Conservation (phyloP, 2,329 filamentous ascomycete species). For the Alternaria sp. region DNA sequence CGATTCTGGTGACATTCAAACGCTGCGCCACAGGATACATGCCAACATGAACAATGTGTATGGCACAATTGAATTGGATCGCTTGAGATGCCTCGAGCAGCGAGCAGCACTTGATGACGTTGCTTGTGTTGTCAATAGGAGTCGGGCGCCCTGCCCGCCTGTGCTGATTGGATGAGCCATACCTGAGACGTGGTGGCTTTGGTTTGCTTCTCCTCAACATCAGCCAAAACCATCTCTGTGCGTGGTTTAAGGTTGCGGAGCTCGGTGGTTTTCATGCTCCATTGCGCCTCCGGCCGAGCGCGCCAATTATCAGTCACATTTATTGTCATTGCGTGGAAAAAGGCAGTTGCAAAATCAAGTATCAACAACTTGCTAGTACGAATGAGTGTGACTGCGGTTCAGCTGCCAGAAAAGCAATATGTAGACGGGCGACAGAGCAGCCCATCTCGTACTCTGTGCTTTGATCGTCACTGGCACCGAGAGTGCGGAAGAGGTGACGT, state of each 20-base stretch:
- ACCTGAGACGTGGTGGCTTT: not conserved
- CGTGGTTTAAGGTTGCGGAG: not conserved
- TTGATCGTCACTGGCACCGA: not conserved
- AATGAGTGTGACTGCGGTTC: not conserved
- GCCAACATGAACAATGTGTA: not conserved
- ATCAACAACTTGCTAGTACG: not conserved
- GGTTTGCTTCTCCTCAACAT: conserved; percentile 2
- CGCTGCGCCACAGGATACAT: not conserved
- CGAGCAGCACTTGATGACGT: not conserved
- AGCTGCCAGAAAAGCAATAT: not conserved
- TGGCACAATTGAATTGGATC: not conserved
- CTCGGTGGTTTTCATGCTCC: not conserved
- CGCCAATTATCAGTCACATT: not conserved
- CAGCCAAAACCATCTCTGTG: not conserved
- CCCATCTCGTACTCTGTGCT: not conserved
- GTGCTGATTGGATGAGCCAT: not conserved
- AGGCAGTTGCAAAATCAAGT: not conserved
- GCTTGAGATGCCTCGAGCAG: not conserved
- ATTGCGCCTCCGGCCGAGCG: not conserved
- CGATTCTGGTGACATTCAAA: not conserved
- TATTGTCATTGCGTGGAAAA: not conserved
- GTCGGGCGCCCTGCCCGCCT: not conserved
- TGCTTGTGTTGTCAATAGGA: not conserved
- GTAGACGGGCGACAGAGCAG: not conserved
- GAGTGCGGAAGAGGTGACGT: not conserved